Conservation (phyloP, 768 basidiomycete species). For the Podaxis rugospora region DNA sequence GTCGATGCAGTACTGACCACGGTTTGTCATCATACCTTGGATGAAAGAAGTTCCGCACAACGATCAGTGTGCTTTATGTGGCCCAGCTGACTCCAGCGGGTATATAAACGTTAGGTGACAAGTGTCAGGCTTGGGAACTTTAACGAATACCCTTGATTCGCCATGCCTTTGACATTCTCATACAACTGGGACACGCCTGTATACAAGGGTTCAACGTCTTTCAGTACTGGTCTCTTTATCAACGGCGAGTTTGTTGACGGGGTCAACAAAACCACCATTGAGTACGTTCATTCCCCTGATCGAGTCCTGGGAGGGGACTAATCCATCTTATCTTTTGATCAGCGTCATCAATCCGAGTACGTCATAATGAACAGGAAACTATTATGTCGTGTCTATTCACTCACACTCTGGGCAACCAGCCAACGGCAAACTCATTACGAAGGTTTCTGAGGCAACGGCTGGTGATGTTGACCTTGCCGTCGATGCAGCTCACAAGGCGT, state of each 20-base stretch:
- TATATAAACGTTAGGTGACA: neutral
- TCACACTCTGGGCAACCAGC: conserved; percentile 29
- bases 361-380: conserved; percentile 9
- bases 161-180: conserved; percentile 31
- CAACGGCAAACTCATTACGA: conserved; percentile 56
- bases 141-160: neutral
- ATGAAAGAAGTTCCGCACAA: neutral
- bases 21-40: conserved; percentile 1
- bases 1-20: neutral
- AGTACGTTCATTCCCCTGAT: conserved; percentile 36
- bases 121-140: neutral
- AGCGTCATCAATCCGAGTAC: conserved; percentile 55
- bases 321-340: conserved; percentile 12
- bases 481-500: conserved; percentile 48
- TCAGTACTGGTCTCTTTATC: conserved; percentile 73
- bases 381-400: neutral
- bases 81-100: neutral
- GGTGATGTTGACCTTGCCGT: conserved; percentile 78
- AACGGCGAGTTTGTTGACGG: conserved; percentile 63
- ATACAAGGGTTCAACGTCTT: conserved; percentile 55
- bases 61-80: neutral
- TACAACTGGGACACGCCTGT: conserved; percentile 48
- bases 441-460: conserved; percentile 53
- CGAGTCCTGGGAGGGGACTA: neutral
- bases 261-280: conserved; percentile 48